Conservation (phyloP, 2,329 filamentous ascomycete genomes). For the Trichophyton benhamiae region DNA sequence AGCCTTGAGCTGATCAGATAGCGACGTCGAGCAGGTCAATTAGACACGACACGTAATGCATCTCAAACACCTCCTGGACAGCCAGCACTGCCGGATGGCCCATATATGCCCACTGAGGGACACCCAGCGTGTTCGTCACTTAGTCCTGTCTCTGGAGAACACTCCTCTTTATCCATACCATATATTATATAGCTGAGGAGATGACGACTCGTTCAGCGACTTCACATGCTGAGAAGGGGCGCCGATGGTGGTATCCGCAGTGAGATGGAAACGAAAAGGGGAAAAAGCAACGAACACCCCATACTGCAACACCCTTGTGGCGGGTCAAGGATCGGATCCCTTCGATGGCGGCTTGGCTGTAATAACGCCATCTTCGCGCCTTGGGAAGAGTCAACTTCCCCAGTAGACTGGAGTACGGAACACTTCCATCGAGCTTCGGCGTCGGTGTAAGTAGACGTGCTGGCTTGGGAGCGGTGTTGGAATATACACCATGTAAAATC, state of each 20-base stretch:
- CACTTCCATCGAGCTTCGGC: not conserved
- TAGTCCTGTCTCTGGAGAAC: not conserved
- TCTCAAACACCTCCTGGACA: not conserved
- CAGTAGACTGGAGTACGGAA: not conserved
- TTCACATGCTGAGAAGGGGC: not conserved
- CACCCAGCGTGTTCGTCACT: not conserved
- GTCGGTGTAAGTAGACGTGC: not conserved
- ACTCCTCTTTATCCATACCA: not conserved
- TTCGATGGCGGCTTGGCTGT: conserved; percentile 2
- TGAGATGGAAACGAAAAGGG: not conserved
- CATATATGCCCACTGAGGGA: not conserved
- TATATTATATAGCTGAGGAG: not conserved
- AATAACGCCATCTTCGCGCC: not conserved
- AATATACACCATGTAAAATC: not conserved
- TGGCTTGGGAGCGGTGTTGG: not conserved
- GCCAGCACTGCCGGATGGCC: not conserved
- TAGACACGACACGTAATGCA: conserved; percentile 1
- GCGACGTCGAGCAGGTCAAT: not conserved
- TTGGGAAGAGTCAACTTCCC: not conserved
- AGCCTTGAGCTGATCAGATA: not conserved
- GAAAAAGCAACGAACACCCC: not conserved
- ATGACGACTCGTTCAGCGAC: not conserved
- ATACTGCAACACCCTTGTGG: not conserved
- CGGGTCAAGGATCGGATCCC: not conserved
- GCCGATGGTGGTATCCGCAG: not conserved